Percentiles rank a stretch among this genome's conserved stretches.
Evolutionary conservation across 2,329 filamentous ascomycete species (phyloP).

Genomic region (Myriosclerotinia curreyana): DNA sequence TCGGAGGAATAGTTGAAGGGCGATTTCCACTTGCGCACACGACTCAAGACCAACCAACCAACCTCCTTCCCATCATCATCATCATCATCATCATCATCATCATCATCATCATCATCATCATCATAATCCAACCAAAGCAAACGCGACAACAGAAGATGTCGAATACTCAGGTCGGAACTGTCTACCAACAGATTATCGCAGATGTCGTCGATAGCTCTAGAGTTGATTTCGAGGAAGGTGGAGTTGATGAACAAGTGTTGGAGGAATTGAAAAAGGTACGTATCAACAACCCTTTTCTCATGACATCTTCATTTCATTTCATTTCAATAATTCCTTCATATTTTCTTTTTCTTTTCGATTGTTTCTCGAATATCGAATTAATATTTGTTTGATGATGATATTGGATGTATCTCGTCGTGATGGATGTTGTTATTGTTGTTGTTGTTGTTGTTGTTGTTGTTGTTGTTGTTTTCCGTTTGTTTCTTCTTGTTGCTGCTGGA

Average conservation of each 20-base stretch:
- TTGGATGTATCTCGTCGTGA: not conserved
- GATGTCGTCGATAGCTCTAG: constrained; percentile 90
- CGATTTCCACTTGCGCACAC: not conserved
- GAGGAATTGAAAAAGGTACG: constrained; percentile 85
- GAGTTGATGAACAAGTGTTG: constrained; percentile 82
- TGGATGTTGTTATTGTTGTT: constrained; percentile 3
- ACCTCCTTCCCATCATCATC: not conserved
- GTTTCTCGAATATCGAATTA: not conserved
- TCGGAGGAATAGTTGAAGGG: constrained; percentile 1
- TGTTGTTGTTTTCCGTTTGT: not conserved
- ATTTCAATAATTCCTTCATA: not conserved
- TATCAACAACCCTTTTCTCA: constrained; percentile 28
- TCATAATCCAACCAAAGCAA: constrained; percentile 17
- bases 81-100: too few relatives aligned
- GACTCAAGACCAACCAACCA: too few relatives aligned
- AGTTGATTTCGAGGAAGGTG: constrained; percentile 95
- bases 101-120: too few relatives aligned
- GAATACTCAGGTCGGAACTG: constrained; percentile 52
- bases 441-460: not conserved
- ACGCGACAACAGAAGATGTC: constrained; percentile 35
- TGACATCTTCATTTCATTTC: constrained; percentile 15
- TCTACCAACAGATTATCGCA: constrained; percentile 76
- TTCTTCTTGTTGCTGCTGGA: constrained; percentile 8
- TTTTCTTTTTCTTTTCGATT: constrained; percentile 13
- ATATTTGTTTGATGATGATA: not conserved